Evolutionary conservation across 495 filamentous ascomycete species (phyloP).

Genomic region (Aspergillus diversus): DNA sequence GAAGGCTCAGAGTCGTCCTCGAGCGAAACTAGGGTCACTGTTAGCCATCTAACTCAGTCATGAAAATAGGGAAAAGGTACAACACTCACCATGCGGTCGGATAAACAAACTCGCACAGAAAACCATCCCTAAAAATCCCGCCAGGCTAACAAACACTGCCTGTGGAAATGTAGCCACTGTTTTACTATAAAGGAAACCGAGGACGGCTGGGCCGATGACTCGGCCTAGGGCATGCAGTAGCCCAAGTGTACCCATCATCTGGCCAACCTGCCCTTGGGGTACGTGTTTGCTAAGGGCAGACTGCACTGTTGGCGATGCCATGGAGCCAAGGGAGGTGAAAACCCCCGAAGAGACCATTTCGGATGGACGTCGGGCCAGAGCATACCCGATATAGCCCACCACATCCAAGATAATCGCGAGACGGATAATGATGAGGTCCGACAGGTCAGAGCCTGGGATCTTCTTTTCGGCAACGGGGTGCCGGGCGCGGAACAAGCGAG

Average conservation of each 20-base stretch:
- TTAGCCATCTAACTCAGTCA: neutral
- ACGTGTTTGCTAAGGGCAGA: conserved; percentile 88
- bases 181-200: conserved; percentile 80
- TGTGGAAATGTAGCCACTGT: conserved; percentile 80
- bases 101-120: conserved; percentile 70
- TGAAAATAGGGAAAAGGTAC: neutral
- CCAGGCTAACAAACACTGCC: conserved; percentile 78
- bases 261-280: conserved; percentile 75
- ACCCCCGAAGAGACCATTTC: conserved; percentile 70
- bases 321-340: conserved; percentile 75
- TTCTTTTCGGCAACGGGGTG: conserved; percentile 31
- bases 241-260: conserved; percentile 84
- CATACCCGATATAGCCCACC: conserved; percentile 74
- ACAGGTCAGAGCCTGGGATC: conserved; percentile 71
- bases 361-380: conserved; percentile 57
- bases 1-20: neutral
- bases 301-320: conserved; percentile 82
- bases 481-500: conserved; percentile 65
- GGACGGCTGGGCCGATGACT: conserved; percentile 76
- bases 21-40: neutral
- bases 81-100: conserved; percentile 68
- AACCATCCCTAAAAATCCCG: conserved; percentile 65
- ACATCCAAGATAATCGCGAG: conserved; percentile 77
- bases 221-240: conserved; percentile 82
- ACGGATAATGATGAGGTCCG: conserved; percentile 80